These are phyloP conservation scores for Fusarium illudens DNA, from an alignment of 2,329 filamentous ascomycete species.

Conservation along the genomic window DNA sequence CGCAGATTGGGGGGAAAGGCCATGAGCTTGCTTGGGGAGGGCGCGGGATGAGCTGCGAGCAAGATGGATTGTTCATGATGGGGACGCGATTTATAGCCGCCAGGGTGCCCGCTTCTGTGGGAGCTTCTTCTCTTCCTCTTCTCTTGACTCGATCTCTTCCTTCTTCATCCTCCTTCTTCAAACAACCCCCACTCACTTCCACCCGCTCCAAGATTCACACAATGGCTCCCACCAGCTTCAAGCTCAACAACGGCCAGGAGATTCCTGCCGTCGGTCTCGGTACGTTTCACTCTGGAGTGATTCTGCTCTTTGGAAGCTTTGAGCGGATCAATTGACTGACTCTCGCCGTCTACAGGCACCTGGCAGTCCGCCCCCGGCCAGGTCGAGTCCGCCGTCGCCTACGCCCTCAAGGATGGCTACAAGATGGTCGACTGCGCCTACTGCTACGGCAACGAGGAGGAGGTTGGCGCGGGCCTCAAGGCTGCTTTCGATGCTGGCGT, in stretches of 20 bases:
- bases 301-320: neutral
- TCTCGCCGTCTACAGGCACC: constrained; percentile 58
- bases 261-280: constrained; percentile 72
- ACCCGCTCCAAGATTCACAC: constrained; percentile 17
- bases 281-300: constrained; percentile 45
- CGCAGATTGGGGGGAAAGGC: constrained; percentile 20
- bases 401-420: constrained; percentile 66
- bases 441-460: constrained; percentile 83
- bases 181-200: constrained; percentile 1
- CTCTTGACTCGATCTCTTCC: constrained; percentile 10
- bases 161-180: constrained; percentile 1
- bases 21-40: constrained; percentile 1
- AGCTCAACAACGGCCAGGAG: constrained; percentile 69
- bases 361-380: constrained; percentile 70
- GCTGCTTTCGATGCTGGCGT: constrained; percentile 75
- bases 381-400: constrained; percentile 65
- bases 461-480: constrained; percentile 80
- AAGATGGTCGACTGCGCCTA: constrained; percentile 75
- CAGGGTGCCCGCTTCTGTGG: constrained; percentile 12
- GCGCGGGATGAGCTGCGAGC: neutral
- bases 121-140: constrained; percentile 6
- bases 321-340: constrained; percentile 11
- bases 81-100: constrained; percentile 30
- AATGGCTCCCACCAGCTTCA: constrained; percentile 67
- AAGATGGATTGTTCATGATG: constrained; percentile 30